Evolutionary conservation across 2,329 filamentous ascomycete species (phyloP).

Genomic region (Didymella pomorum): DNA sequence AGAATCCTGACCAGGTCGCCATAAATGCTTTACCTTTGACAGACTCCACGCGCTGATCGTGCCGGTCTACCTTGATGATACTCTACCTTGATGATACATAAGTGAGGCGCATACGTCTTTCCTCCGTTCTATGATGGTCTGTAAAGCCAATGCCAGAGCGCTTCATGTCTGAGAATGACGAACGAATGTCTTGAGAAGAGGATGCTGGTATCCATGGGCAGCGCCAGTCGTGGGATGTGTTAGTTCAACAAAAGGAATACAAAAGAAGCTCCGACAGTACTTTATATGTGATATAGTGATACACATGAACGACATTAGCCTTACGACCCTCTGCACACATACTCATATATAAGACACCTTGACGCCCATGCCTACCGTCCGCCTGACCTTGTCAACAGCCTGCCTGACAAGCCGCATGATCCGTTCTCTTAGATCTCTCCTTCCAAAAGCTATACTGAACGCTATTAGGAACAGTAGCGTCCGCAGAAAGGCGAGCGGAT

Average conservation of each 20-base stretch:
- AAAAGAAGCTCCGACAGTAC: background rate
- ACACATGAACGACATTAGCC: background rate
- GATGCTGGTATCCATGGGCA: too few relatives aligned
- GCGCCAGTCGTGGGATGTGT: too few relatives aligned
- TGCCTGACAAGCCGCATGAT: conserved; percentile 72
- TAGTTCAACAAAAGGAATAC: background rate
- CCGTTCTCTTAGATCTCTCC: conserved; percentile 76
- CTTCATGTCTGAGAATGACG: too few relatives aligned
- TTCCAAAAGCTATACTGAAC: conserved; percentile 77
- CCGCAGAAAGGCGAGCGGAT: conserved; percentile 64
- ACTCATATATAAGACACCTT: conserved; percentile 92
- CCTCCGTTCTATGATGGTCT: too few relatives aligned
- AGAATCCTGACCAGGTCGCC: too few relatives aligned
- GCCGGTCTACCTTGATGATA: too few relatives aligned
- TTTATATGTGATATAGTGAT: background rate
- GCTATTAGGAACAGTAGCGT: conserved; percentile 82
- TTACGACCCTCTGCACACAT: background rate
- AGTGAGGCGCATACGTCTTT: too few relatives aligned
- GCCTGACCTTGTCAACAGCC: conserved; percentile 81
- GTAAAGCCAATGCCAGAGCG: too few relatives aligned
- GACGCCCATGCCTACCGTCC: conserved; percentile 92
- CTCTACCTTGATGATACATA: too few relatives aligned
- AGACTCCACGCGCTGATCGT: too few relatives aligned
- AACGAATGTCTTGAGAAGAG: too few relatives aligned
- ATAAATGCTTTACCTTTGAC: too few relatives aligned